A percentile compares a stretch with the other conserved stretches of the same genome.
Evolutionary conservation across 805 yeast species (phyloP).

Genomic region (Spathaspora arborariae): DNA sequence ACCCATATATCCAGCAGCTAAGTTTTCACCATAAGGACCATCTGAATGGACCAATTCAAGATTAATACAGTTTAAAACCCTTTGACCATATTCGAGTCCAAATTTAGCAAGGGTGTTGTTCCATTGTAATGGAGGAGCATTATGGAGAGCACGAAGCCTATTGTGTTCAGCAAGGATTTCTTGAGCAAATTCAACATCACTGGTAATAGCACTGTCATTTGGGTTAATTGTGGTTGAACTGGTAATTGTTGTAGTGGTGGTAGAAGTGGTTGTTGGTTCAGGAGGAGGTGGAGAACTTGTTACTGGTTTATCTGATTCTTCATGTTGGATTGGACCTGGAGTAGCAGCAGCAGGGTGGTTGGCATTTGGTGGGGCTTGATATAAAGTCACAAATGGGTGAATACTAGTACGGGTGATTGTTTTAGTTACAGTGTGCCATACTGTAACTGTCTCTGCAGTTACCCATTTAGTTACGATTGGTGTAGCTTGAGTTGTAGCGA

Average conservation of each 20-base stretch:
- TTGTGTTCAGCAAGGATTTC: conserved; percentile 35
- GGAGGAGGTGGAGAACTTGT: conserved; percentile 7
- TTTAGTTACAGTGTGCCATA: no score
- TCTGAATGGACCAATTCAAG: conserved; percentile 62
- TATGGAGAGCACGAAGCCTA: conserved; percentile 33
- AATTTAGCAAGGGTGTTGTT: conserved; percentile 28
- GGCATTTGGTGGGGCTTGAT: no score
- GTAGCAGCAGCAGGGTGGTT: no score
- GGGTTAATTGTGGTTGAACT: conserved; percentile 8
- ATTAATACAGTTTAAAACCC: conserved; percentile 48
- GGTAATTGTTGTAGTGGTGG: conserved; percentile 7
- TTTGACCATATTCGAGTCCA: conserved; percentile 48
- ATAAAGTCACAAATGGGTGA: no score
- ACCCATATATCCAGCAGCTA: conserved; percentile 64
- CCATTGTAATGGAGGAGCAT: conserved; percentile 30
- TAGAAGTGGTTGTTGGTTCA: conserved; percentile 8
- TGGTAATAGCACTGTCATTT: conserved; percentile 9
- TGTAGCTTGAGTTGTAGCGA: no score
- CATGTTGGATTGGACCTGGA: no score
- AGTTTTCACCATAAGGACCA: conserved; percentile 72
- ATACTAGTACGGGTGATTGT: no score
- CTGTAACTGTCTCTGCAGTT: no score
- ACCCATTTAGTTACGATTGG: no score
- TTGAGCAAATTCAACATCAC: conserved; percentile 18
- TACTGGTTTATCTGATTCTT: no score